phyloP scores from a whole-genome alignment of 441 rosid species.

The Eutrema salsugineum region DNA sequence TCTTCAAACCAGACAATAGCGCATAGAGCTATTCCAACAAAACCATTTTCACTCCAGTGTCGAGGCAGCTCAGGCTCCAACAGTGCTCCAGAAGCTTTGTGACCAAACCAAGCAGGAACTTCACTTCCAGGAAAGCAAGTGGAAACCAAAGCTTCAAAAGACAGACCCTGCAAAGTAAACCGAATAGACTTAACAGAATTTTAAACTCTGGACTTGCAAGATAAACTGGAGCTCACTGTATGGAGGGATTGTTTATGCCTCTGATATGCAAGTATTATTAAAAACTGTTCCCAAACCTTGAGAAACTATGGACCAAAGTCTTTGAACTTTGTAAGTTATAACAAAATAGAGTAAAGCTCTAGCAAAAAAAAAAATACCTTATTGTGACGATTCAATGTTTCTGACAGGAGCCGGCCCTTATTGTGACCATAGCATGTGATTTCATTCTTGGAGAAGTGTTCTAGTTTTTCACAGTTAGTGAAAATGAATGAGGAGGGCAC shows the following conservation, averaged over 20 bases:
- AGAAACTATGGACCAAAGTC: no score
- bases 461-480: not conserved
- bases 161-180: not conserved
- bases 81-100: conserved; percentile 9
- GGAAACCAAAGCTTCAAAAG: conserved; percentile 5
- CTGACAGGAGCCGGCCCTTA: not conserved
- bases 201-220: not conserved
- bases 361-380: not conserved
- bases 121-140: conserved; percentile 22
- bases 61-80: not conserved
- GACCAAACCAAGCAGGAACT: conserved; percentile 15
- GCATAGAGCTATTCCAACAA: conserved; percentile 12
- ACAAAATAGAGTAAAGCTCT: not conserved
- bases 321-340: no score
- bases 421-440: not conserved
- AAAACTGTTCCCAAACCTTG: no score
- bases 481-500: not conserved
- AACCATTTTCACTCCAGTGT: conserved; percentile 7
- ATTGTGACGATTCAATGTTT: conserved; percentile 2
- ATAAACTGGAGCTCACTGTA: no score
- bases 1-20: conserved; percentile 5
- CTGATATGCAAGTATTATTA: no score
- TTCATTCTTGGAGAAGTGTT: not conserved
- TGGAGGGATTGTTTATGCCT: no score
- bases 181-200: not conserved